Conservation (phyloP, 768 basidiomycete genomes). For the Auricularia sp. region DNA sequence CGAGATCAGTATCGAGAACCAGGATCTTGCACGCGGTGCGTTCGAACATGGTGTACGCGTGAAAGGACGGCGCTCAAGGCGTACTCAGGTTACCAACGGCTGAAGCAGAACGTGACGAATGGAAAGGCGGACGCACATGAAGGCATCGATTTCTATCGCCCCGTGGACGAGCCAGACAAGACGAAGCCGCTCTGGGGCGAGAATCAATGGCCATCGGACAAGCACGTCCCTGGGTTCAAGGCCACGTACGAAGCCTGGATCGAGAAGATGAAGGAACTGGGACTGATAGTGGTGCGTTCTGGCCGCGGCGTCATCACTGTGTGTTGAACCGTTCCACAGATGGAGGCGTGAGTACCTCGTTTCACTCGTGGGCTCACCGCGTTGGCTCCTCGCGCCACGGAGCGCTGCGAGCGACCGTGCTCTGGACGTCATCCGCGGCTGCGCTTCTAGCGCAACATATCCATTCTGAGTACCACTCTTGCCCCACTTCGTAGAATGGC, state of each 20-base stretch:
- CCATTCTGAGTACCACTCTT: not conserved
- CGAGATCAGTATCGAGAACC: conserved; percentile 49
- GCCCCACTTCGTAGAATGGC: conserved; percentile 51
- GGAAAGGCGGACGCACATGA: conserved; percentile 82
- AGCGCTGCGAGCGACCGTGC: no score
- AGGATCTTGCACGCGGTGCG: conserved; percentile 72
- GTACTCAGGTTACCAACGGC: conserved; percentile 58
- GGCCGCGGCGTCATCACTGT: not conserved
- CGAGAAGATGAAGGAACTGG: conserved; percentile 76
- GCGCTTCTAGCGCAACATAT: no score
- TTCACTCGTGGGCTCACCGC: not conserved
- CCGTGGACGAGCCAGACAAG: conserved; percentile 60
- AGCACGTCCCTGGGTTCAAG: conserved; percentile 38
- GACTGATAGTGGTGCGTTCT: conserved; percentile 41
- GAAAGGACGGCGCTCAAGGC: not conserved
- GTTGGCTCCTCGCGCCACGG: not conserved
- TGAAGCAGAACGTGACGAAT: conserved; percentile 81
- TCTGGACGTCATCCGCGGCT: no score
- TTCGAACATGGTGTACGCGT: not conserved
- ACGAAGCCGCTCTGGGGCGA: conserved; percentile 67
- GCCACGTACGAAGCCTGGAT: conserved; percentile 66
- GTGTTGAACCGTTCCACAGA: conserved; percentile 18
- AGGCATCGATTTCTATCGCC: conserved; percentile 72
- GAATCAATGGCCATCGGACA: conserved; percentile 71
- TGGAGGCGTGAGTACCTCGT: conserved; percentile 63